These are phyloP conservation scores for Mayamaea pseudoterrestris DNA, from an alignment of 108 stramenopile genomes.

Conservation along the genomic window DNA sequence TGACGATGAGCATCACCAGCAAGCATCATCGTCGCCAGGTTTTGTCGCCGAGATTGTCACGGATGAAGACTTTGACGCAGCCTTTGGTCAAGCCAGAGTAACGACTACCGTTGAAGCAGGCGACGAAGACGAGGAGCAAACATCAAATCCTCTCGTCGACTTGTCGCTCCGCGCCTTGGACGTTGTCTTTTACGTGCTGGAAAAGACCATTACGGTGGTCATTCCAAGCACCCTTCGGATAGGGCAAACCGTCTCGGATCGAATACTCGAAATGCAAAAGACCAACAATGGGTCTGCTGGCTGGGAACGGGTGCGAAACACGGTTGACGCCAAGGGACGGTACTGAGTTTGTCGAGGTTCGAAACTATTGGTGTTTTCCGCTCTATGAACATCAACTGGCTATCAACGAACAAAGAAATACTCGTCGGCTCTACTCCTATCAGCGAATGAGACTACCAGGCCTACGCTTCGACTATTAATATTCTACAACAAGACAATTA, in stretches of 20 bases:
- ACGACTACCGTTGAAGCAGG: constrained; percentile 5
- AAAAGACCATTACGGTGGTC: constrained; percentile 42
- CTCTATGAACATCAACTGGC: no score
- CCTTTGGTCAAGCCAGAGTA: constrained; percentile 34
- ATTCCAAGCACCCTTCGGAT: no score
- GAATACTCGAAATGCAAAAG: constrained; percentile 2
- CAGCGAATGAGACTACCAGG: no score
- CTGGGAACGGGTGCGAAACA: no score
- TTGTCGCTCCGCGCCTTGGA: constrained; percentile 42
- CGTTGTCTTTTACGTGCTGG: constrained; percentile 47
- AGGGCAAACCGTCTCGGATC: no score
- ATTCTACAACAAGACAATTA: no score
- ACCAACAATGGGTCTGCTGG: constrained; percentile 3
- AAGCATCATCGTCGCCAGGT: not conserved
- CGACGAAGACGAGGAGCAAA: constrained; percentile 17
- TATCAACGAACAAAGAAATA: no score
- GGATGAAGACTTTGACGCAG: constrained; percentile 52
- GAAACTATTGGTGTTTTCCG: no score
- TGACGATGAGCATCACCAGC: not conserved
- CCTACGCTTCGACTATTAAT: no score
- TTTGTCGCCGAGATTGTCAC: constrained; percentile 40
- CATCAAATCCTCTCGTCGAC: constrained; percentile 16
- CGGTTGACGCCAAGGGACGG: no score
- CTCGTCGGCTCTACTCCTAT: no score
- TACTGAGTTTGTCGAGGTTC: no score